Conservation (phyloP, 1,284 basidiomycete species). For the Ganoderma resinaceum region DNA sequence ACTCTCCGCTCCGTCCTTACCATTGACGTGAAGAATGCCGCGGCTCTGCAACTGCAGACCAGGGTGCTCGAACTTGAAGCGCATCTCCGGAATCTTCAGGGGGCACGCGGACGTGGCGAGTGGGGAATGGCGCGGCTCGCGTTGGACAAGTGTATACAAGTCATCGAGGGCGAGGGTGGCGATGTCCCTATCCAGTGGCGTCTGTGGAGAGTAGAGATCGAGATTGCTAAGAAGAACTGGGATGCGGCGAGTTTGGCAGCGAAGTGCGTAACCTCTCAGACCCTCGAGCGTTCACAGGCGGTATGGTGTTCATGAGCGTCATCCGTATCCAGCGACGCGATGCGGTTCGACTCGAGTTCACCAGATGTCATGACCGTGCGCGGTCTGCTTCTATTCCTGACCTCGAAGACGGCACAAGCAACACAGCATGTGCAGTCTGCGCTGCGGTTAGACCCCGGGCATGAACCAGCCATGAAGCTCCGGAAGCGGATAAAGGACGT, state of each 20-base stretch:
- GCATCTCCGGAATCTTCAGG: conserved; percentile 70
- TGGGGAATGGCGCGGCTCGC: conserved; percentile 76
- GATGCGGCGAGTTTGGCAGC: conserved; percentile 76
- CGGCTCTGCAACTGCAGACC: conserved; percentile 64
- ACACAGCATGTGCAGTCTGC: conserved; percentile 78
- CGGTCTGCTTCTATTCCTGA: conserved; percentile 81
- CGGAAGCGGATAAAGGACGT: conserved; percentile 82
- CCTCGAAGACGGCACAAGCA: conserved; percentile 75
- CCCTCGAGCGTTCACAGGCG: too few relatives aligned
- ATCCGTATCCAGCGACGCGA: conserved; percentile 63
- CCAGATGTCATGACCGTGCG: conserved; percentile 85
- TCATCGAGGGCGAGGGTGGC: conserved; percentile 75
- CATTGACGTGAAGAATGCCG: conserved; percentile 61
- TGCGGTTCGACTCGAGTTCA: conserved; percentile 75
- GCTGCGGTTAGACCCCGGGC: conserved; percentile 82
- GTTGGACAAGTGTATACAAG: conserved; percentile 74
- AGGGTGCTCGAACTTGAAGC: conserved; percentile 67
- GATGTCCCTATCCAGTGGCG: conserved; percentile 81
- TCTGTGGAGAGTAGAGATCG: conserved; percentile 79
- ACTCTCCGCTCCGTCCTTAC: conserved; percentile 63
- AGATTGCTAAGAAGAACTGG: conserved; percentile 73
- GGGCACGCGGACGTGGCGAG: conserved; percentile 64
- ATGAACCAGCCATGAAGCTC: conserved; percentile 72
- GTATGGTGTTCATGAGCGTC: neutral
- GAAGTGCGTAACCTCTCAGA: conserved; percentile 52